Percentiles rank a stretch among this genome's conserved stretches.
Conservation (phyloP, 148 eudicot species). For the Silene conica region DNA sequence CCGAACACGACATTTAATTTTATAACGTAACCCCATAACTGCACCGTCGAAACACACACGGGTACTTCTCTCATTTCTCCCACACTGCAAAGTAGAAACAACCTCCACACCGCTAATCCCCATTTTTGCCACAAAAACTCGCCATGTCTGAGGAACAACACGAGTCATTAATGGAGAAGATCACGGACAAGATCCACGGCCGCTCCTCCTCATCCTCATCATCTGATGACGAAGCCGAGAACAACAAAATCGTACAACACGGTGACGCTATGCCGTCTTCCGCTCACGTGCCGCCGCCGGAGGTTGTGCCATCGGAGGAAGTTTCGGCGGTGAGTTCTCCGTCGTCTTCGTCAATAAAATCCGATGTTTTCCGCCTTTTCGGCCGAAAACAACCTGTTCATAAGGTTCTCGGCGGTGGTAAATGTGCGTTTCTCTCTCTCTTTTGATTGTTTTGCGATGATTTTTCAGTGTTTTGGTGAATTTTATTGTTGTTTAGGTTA, state of each 20-base stretch:
- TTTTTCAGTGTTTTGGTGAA: background rate
- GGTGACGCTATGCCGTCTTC: conserved; percentile 4
- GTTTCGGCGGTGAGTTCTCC: background rate
- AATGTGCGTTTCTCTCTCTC: conserved; percentile 31
- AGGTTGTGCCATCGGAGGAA: conserved; percentile 18
- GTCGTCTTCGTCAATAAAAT: conserved; percentile 18
- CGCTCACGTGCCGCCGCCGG: conserved; percentile 27
- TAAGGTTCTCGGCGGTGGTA: conserved; percentile 44
- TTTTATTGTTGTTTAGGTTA: background rate
- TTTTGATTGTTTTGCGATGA: background rate
- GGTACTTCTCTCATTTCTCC: too few species aligned
- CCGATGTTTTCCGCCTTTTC: conserved; percentile 56
- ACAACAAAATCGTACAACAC: background rate
- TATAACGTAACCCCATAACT: too few species aligned
- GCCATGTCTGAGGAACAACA: conserved; percentile 48
- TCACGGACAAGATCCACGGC: conserved; percentile 40
- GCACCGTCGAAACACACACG: too few species aligned
- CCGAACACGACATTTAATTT: too few species aligned
- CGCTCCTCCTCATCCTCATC: conserved; percentile 39
- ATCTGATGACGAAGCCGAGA: conserved; percentile 40
- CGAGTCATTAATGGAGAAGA: conserved; percentile 59
- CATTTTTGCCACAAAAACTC: background rate
- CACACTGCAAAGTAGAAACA: too few species aligned
- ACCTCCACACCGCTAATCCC: background rate
- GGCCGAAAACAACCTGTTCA: conserved; percentile 68